A percentile compares a stretch with the other conserved stretches of the same genome.
These are phyloP conservation scores for Pyrenophora tritici-repentis DNA, from an alignment of 2,329 filamentous ascomycete species.

Conservation along the genomic window DNA sequence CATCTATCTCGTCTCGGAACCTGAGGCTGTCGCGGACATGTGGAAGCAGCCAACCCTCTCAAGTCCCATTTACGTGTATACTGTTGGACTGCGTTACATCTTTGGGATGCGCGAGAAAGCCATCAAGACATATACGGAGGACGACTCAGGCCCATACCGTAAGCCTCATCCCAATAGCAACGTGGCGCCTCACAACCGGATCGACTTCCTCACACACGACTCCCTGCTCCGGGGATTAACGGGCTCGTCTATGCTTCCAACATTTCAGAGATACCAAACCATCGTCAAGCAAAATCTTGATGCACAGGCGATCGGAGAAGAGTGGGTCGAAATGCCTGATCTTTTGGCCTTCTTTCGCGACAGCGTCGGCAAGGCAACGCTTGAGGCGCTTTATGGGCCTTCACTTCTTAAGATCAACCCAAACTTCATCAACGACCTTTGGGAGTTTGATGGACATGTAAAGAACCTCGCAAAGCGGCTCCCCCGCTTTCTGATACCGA, in stretches of 20 bases:
- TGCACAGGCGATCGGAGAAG: not conserved
- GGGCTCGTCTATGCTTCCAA: not conserved
- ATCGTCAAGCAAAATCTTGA: not conserved
- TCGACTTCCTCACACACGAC: not conserved
- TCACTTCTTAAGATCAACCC: not conserved
- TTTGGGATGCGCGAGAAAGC: not conserved
- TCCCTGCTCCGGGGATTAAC: not conserved
- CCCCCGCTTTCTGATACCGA: not conserved
- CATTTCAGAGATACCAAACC: not conserved
- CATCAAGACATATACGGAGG: not conserved
- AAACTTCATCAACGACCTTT: not conserved
- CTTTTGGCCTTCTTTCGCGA: not conserved
- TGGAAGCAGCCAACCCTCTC: not conserved
- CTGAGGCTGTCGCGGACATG: not conserved
- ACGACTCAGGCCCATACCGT: not conserved
- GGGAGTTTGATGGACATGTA: not conserved
- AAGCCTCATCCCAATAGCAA: not conserved
- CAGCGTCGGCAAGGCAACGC: not conserved
- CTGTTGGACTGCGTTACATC: not conserved
- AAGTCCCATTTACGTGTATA: not conserved
- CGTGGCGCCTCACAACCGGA: not conserved
- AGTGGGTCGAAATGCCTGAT: not conserved
- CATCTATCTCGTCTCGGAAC: not conserved
- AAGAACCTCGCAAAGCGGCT: not conserved
- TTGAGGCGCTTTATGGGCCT: not conserved